These are phyloP conservation scores for Aureobasidium sp. DNA, from an alignment of 2,329 filamentous ascomycete genomes.

Conservation along the genomic window DNA sequence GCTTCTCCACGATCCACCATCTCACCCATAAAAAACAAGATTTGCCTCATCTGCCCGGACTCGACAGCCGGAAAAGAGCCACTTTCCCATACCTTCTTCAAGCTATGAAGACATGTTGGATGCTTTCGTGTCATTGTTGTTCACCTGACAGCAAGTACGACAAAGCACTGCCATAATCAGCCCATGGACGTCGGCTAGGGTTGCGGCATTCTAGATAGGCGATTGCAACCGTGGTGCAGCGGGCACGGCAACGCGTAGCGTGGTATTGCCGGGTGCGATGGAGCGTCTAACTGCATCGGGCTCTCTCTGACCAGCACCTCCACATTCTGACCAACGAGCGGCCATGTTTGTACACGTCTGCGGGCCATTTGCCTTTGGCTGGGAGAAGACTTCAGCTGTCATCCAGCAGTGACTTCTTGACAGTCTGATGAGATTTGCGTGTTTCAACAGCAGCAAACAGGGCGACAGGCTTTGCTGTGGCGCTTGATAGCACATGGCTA, in stretches of 20 bases:
- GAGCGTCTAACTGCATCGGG: not conserved
- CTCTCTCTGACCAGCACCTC: not conserved
- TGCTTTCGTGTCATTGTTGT: too few species aligned
- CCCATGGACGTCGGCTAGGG: not conserved
- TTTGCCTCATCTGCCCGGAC: too few species aligned
- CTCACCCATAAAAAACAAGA: not conserved
- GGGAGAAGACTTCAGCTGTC: not conserved
- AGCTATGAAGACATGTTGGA: not conserved
- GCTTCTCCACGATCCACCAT: not conserved
- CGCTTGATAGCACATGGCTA: conserved; percentile 10
- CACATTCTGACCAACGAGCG: not conserved
- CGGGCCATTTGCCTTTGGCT: not conserved
- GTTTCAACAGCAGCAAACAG: conserved; percentile 9
- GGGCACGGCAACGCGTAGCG: not conserved
- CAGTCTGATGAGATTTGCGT: not conserved
- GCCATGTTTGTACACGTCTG: not conserved
- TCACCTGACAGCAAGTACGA: too few species aligned
- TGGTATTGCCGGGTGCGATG: not conserved
- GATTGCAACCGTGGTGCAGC: not conserved
- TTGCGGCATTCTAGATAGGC: conserved; percentile 1
- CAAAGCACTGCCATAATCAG: too few species aligned
- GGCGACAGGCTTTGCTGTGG: conserved; percentile 6
- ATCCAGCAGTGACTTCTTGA: not conserved
- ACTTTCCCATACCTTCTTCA: not conserved
- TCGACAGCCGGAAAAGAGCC: too few species aligned